Evolutionary conservation across 164 flowering plant genomes (phyloP), one percentile per base, ranked within the genome.

Genomic region (Vitis vinifera): DNA sequence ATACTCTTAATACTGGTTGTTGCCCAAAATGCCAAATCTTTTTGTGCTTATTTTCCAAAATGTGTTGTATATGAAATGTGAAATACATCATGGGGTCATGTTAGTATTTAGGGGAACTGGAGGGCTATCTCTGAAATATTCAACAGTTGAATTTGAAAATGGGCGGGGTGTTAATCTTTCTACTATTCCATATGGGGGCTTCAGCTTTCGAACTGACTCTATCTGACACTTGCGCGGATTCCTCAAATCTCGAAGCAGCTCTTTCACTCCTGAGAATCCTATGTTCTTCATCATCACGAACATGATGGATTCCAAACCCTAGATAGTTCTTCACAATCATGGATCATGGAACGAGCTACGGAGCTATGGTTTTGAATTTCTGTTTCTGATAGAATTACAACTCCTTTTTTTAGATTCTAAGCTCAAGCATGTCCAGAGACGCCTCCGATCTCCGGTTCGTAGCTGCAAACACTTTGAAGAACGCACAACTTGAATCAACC

Each of bases 401-500:
- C 44, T 37, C 4, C 7, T 37, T 37, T 37, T 37, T 56, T 63
- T n/a, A 60, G 58, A 53, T 14, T 65, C 56, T 7, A 44, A 7
- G 19, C 76, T 29, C 62, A 15, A 19, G 23, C 14, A 74, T 74
- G 77, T 74, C 77, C 23, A 65, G 31, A 51, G 77, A 73, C 16
- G 31, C 30, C 17, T 69, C 70, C 17, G 19, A 68, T 13, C 16
- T 50, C 51, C 44, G 71, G 30, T 5, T 57, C 47, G 30, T 12
- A 15, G 47, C 14, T 10, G 51, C 63, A 11, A 68, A 29, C 53
- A 19, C 31, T 51, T 62, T 70, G 61, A 74, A 63, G 59, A 68
- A 53, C 64, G 13, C 61, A 2, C 76, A 19, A 2, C 6, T 53
- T 1, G 86, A 79, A 75, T 56, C 72, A 8, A 79, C 76, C 61